Percentiles rank a stretch among this genome's conserved stretches.
Conservation (phyloP, 2,329 filamentous ascomycete genomes). For the Aureobasidium vineae region DNA sequence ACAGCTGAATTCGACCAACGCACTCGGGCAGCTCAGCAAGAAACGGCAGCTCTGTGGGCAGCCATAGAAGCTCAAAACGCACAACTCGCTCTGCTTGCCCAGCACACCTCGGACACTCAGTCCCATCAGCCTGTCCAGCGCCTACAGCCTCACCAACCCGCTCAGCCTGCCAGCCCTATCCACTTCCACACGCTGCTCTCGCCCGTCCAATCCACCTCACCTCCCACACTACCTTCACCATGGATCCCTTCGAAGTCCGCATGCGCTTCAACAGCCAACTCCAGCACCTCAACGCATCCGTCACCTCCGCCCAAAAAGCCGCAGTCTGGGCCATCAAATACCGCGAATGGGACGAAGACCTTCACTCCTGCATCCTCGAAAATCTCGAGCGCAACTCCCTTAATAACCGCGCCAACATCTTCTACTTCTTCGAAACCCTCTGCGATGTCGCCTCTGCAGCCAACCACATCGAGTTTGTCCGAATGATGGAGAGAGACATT, state of each 20-base stretch:
- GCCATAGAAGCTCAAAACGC: too few relatives aligned
- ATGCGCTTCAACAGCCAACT: conserved; percentile 93
- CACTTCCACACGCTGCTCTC: neutral
- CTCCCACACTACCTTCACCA: conserved; percentile 35
- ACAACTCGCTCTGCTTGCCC: neutral
- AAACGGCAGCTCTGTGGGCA: too few relatives aligned
- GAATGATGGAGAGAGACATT: conserved; percentile 95
- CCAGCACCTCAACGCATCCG: conserved; percentile 85
- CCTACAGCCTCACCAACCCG: neutral
- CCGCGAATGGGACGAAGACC: conserved; percentile 91
- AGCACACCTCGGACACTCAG: too few relatives aligned
- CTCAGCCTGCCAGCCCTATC: neutral
- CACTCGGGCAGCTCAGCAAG: too few relatives aligned
- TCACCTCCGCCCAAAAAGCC: conserved; percentile 85
- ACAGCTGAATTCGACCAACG: too few relatives aligned
- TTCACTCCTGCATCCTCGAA: conserved; percentile 96
- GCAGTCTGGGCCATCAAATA: conserved; percentile 94
- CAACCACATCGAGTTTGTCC: conserved; percentile 74
- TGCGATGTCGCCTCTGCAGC: conserved; percentile 80
- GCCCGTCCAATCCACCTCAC: neutral
- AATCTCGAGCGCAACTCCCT: conserved; percentile 93
- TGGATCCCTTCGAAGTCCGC: conserved; percentile 95
- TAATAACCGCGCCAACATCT: conserved; percentile 97
- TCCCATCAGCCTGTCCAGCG: neutral
- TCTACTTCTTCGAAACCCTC: conserved; percentile 97